These are phyloP conservation scores for Lepidium campestre DNA, from an alignment of 441 rosid species.

Conservation along the genomic window DNA sequence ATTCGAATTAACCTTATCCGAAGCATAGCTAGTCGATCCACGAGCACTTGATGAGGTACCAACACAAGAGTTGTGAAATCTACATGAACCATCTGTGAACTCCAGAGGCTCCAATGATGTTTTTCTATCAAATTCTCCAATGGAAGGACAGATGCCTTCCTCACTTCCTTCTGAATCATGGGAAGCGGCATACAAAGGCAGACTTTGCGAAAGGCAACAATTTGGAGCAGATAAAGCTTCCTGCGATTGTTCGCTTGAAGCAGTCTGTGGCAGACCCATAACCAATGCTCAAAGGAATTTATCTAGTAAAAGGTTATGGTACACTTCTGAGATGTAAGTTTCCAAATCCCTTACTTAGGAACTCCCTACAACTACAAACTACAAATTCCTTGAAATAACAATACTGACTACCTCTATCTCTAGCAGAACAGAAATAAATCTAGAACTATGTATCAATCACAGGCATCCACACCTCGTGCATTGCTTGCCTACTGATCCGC, in stretches of 20 bases:
- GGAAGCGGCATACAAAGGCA: conserved; percentile 40
- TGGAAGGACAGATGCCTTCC: conserved; percentile 36
- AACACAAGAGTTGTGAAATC: conserved; percentile 24
- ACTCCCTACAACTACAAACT: conserved; percentile 11
- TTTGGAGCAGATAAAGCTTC: conserved; percentile 40
- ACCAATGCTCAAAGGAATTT: conserved; percentile 20
- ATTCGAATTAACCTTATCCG: conserved; percentile 32
- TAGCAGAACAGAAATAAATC: background rate
- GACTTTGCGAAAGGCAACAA: conserved; percentile 46
- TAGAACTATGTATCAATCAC: conserved; percentile 59
- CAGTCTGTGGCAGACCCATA: conserved; percentile 85
- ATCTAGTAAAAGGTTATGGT: background rate
- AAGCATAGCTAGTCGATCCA: conserved; percentile 38
- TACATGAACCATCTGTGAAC: conserved; percentile 36
- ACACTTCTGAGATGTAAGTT: conserved; percentile 18
- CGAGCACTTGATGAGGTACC: conserved; percentile 36
- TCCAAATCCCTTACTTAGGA: conserved; percentile 14
- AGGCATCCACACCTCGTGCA: conserved; percentile 57
- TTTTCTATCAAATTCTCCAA: conserved; percentile 51
- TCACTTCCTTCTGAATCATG: conserved; percentile 51
- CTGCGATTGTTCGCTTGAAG: conserved; percentile 41
- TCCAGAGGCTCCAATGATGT: conserved; percentile 43
- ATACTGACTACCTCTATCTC: conserved; percentile 3
- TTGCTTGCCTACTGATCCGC: conserved; percentile 32
- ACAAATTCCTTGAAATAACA: conserved; percentile 12